phyloP scores from a whole-genome alignment of 768 basidiomycete genomes.

The Dentipellis fragilis region DNA sequence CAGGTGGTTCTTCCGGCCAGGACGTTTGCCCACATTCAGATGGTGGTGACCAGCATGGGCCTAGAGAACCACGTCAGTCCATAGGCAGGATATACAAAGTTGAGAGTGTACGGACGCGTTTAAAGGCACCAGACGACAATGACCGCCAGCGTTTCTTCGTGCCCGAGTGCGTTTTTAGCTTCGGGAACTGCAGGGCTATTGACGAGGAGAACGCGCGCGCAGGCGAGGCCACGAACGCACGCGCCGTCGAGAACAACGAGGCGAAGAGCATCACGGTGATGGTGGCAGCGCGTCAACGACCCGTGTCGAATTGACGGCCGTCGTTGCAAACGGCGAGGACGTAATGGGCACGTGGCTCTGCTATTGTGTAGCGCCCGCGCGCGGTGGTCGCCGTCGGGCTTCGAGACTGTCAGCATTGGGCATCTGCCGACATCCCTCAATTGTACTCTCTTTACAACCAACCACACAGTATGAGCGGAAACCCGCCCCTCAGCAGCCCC shows the following conservation, averaged over 20 bases:
- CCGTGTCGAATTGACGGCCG: too few species aligned
- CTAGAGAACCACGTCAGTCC: slow-evolving; percentile 25
- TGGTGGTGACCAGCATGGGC: slow-evolving; percentile 64
- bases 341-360: not conserved
- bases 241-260: slow-evolving; percentile 1
- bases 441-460: not conserved
- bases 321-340: not conserved
- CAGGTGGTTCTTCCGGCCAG: slow-evolving; percentile 56
- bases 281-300: too few species aligned
- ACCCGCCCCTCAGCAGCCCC: slow-evolving; percentile 25
- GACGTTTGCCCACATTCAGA: slow-evolving; percentile 58
- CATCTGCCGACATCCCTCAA: not conserved
- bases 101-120: slow-evolving; percentile 44
- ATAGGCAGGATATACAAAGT: not conserved
- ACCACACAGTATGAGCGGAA: slow-evolving; percentile 12
- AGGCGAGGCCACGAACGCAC: slow-evolving; percentile 11
- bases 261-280: too few species aligned
- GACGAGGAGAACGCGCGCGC: slow-evolving; percentile 48
- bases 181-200: slow-evolving; percentile 47
- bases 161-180: slow-evolving; percentile 73
- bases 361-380: not conserved
- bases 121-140: slow-evolving; percentile 54
- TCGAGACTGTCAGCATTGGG: not conserved
- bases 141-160: slow-evolving; percentile 77
- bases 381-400: not conserved